phyloP scores from a whole-genome alignment of 2,329 filamentous ascomycete genomes.

The Beauveria sp. region DNA sequence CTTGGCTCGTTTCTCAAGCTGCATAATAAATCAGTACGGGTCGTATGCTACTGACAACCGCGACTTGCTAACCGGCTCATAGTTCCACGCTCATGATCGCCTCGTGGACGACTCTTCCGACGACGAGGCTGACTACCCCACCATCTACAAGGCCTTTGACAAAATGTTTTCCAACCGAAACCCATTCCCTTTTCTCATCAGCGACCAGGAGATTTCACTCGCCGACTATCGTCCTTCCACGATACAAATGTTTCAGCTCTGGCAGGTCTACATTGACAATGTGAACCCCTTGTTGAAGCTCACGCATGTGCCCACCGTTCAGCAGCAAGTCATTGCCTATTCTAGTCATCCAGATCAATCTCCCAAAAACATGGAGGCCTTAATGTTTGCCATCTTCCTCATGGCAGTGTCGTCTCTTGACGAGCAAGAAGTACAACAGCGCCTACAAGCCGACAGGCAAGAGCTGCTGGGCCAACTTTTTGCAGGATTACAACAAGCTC shows the following conservation, averaged over 20 bases:
- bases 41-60: too few relatives aligned
- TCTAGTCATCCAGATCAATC: conserved; percentile 47
- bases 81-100: conserved; percentile 46
- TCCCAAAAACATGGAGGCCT: conserved; percentile 49
- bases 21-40: conserved; percentile 1
- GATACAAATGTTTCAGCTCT: conserved; percentile 55
- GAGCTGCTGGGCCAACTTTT: conserved; percentile 46
- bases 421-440: conserved; percentile 45
- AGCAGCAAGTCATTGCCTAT: conserved; percentile 56
- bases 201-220: conserved; percentile 34
- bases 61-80: background rate
- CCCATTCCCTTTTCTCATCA: conserved; percentile 50
- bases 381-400: conserved; percentile 61
- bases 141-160: conserved; percentile 51
- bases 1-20: conserved; percentile 23
- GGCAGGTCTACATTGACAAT: conserved; percentile 64
- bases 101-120: conserved; percentile 47
- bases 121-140: conserved; percentile 44
- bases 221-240: conserved; percentile 44
- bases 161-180: conserved; percentile 49
- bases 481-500: conserved; percentile 52
- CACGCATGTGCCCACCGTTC: conserved; percentile 58
- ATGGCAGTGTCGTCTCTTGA: conserved; percentile 51
- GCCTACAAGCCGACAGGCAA: conserved; percentile 45
- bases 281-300: conserved; percentile 63